Conservation (phyloP, 2,329 filamentous ascomycete genomes). For the Phaeosphaeriaceae sp. region DNA sequence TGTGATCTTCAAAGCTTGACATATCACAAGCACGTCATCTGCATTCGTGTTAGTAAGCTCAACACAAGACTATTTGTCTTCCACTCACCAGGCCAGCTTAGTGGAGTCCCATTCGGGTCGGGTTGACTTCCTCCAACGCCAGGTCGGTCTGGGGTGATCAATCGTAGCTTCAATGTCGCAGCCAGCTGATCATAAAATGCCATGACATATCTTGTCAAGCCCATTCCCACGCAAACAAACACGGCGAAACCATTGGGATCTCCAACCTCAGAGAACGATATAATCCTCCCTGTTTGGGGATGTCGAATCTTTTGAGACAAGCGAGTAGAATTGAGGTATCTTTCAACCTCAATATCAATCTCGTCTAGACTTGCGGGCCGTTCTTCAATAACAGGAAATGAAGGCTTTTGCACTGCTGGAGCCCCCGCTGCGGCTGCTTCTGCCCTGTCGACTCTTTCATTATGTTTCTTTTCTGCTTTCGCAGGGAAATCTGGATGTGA, state of each 20-base stretch:
- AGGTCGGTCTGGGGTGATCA: slow-evolving; percentile 93
- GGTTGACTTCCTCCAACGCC: slow-evolving; percentile 91
- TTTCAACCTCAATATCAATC: slow-evolving; percentile 84
- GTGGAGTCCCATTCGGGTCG: slow-evolving; percentile 82
- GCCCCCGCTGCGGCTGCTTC: slow-evolving; percentile 26
- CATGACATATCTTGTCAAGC: slow-evolving; percentile 91
- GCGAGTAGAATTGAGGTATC: slow-evolving; percentile 81
- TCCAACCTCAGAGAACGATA: slow-evolving; percentile 96
- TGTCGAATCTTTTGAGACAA: slow-evolving; percentile 88
- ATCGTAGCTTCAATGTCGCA: slow-evolving; percentile 80
- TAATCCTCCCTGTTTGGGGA: slow-evolving; percentile 82
- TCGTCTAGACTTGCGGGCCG: slow-evolving; percentile 82
- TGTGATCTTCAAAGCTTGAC: slow-evolving; percentile 86
- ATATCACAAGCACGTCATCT: slow-evolving; percentile 91
- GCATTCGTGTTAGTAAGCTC: slow-evolving; percentile 25
- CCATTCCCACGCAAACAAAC: slow-evolving; percentile 98
- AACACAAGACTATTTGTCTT: background rate
- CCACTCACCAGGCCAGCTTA: slow-evolving; percentile 86
- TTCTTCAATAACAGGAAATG: slow-evolving; percentile 66
- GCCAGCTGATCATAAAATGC: slow-evolving; percentile 98
- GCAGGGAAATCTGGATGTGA: slow-evolving; percentile 50
- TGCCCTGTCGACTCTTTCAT: slow-evolving; percentile 34
- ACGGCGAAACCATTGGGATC: slow-evolving; percentile 90
- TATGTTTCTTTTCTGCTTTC: slow-evolving; percentile 46
- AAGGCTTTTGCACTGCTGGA: slow-evolving; percentile 39